Evolutionary conservation across 2,329 filamentous ascomycete genomes (phyloP).

Genomic region (Aspergillus cejpii): DNA sequence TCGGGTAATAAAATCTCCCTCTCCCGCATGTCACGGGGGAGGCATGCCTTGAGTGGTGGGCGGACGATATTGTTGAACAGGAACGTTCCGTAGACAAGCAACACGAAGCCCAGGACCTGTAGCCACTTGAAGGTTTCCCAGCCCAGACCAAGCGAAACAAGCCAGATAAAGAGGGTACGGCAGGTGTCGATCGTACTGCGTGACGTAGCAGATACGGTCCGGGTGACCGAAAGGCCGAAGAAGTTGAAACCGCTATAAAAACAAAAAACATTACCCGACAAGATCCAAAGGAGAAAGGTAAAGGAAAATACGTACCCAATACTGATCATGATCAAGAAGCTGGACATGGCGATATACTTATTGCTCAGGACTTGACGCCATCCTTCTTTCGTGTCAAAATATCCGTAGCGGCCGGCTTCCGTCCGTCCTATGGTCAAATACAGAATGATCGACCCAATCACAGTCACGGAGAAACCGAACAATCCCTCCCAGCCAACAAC

Average conservation of each 20-base stretch:
- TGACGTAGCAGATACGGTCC: conserved; percentile 81
- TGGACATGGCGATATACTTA: conserved; percentile 64
- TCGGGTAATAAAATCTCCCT: conserved; percentile 61
- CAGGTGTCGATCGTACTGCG: conserved; percentile 96
- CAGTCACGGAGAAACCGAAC: conserved; percentile 77
- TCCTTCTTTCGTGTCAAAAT: conserved; percentile 85
- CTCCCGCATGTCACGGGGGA: conserved; percentile 51
- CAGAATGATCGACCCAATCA: conserved; percentile 70
- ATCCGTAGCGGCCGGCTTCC: conserved; percentile 65
- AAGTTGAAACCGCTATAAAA: conserved; percentile 83
- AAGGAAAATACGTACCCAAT: conserved; percentile 64
- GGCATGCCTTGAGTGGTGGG: conserved; percentile 65
- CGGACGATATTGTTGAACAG: conserved; percentile 91
- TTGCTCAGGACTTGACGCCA: conserved; percentile 72
- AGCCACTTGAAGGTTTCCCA: conserved; percentile 99
- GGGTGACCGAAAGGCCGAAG: conserved; percentile 90
- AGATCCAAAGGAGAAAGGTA: conserved; percentile 6
- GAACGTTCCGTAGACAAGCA: conserved; percentile 94
- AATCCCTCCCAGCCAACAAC: conserved; percentile 95
- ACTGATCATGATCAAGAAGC: conserved; percentile 89
- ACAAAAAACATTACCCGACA: conserved; percentile 1
- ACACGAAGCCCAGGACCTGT: conserved; percentile 77
- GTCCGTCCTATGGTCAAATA: conserved; percentile 72
- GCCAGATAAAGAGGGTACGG: conserved; percentile 91
- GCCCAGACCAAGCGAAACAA: conserved; percentile 82